These are phyloP conservation scores for Sugiyamaella smithiae DNA, from an alignment of 805 yeast genomes.

Conservation along the genomic window DNA sequence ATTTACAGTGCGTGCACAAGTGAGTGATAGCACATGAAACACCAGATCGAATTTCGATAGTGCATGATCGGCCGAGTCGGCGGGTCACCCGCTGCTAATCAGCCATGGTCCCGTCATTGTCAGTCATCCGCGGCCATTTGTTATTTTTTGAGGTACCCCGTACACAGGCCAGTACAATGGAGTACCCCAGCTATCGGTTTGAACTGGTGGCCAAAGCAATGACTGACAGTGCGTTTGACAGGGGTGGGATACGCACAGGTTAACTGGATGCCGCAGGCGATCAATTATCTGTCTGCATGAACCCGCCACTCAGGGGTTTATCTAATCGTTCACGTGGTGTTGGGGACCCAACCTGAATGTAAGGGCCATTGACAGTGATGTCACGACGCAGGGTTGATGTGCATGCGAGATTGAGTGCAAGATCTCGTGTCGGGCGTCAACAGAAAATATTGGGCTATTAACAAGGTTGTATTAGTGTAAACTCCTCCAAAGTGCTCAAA, in stretches of 20 bases:
- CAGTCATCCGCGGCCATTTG: no score
- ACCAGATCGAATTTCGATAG: neutral
- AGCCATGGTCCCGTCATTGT: no score
- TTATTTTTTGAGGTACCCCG: no score
- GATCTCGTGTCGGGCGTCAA: constrained; percentile 1
- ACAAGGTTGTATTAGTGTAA: no score
- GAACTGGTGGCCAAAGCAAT: neutral
- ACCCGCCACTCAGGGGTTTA: constrained; percentile 5
- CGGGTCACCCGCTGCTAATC: no score
- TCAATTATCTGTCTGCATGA: no score
- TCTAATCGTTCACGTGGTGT: constrained; percentile 5
- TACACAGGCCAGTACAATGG: neutral
- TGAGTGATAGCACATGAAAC: neutral
- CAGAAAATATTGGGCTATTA: no score
- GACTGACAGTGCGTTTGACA: no score
- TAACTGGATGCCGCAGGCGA: no score
- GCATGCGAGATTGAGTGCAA: constrained; percentile 7
- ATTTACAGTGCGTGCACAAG: neutral
- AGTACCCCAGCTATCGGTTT: neutral
- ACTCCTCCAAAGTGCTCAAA: no score
- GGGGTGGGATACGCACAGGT: no score
- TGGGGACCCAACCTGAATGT: neutral
- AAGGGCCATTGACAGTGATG: constrained; percentile 2
- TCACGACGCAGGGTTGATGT: constrained; percentile 6
- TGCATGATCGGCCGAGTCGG: constrained; percentile 6